Conservation (phyloP, 768 basidiomycete genomes). For the Baorangia bicolor region DNA sequence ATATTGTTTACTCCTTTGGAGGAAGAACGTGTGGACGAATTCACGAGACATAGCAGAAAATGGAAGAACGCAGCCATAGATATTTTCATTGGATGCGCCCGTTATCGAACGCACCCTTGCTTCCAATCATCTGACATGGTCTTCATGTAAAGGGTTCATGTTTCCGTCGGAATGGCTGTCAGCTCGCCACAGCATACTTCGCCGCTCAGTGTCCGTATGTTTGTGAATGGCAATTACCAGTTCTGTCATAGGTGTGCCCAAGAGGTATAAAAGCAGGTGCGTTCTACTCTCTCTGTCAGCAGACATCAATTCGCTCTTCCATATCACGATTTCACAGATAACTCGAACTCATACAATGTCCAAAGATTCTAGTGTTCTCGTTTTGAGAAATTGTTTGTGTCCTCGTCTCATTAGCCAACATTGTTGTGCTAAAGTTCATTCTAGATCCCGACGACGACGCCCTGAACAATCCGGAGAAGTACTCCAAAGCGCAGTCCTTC, state of each 20-base stretch:
- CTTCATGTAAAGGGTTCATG: background rate
- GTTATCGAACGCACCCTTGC: background rate
- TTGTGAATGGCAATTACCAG: background rate
- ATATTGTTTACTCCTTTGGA: no score
- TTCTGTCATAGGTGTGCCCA: background rate
- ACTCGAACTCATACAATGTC: background rate
- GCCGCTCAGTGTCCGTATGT: background rate
- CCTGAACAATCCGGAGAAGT: background rate
- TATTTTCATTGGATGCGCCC: background rate
- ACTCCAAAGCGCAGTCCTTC: background rate
- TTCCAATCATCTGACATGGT: background rate
- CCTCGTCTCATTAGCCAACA: background rate
- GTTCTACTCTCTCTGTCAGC: background rate
- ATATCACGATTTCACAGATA: background rate
- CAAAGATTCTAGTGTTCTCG: background rate
- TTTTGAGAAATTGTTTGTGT: constrained; percentile 7
- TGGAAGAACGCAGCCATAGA: background rate
- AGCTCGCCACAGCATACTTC: background rate
- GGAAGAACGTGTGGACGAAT: no score
- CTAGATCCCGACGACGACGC: constrained; percentile 7
- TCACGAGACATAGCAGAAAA: no score
- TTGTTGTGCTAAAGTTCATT: background rate
- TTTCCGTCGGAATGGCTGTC: background rate
- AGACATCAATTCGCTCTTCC: background rate
- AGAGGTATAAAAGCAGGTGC: constrained; percentile 3